Evolutionary conservation across 2,329 filamentous ascomycete species (phyloP).

Genomic region (Cytospora mali): DNA sequence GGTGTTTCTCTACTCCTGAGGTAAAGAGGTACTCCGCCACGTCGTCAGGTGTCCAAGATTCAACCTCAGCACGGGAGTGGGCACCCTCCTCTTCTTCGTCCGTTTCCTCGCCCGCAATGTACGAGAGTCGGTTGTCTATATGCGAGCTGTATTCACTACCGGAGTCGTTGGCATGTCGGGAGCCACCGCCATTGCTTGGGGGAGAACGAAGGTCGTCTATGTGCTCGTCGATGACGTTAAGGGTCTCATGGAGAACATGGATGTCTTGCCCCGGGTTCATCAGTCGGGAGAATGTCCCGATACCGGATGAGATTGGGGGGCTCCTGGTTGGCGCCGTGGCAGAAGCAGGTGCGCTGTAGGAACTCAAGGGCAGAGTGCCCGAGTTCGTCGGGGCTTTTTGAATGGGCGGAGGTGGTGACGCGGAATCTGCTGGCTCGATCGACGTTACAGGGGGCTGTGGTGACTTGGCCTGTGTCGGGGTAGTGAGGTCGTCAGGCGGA

Average conservation of each 20-base stretch:
- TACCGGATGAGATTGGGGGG: constrained; percentile 30
- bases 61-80: constrained; percentile 74
- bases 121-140: constrained; percentile 76
- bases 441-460: constrained; percentile 20
- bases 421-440: constrained; percentile 28
- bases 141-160: constrained; percentile 89
- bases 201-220: constrained; percentile 79
- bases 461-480: constrained; percentile 11
- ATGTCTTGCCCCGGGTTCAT: constrained; percentile 56
- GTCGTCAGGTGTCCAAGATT: constrained; percentile 75
- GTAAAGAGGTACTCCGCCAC: constrained; percentile 90
- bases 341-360: constrained; percentile 37
- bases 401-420: constrained; percentile 28
- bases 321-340: constrained; percentile 32
- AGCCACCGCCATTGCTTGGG: constrained; percentile 49
- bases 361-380: constrained; percentile 46
- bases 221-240: constrained; percentile 96
- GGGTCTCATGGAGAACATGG: constrained; percentile 88
- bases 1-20: constrained; percentile 80
- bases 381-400: constrained; percentile 36
- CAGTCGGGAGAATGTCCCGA: constrained; percentile 30
- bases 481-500: constrained; percentile 1
- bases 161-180: constrained; percentile 69
- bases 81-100: constrained; percentile 82
- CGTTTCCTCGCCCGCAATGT: constrained; percentile 92